Percentiles rank a stretch among this genome's conserved stretches.
These are phyloP conservation scores for Fusarium irregulare DNA, from an alignment of 2,329 filamentous ascomycete genomes.

Conservation along the genomic window DNA sequence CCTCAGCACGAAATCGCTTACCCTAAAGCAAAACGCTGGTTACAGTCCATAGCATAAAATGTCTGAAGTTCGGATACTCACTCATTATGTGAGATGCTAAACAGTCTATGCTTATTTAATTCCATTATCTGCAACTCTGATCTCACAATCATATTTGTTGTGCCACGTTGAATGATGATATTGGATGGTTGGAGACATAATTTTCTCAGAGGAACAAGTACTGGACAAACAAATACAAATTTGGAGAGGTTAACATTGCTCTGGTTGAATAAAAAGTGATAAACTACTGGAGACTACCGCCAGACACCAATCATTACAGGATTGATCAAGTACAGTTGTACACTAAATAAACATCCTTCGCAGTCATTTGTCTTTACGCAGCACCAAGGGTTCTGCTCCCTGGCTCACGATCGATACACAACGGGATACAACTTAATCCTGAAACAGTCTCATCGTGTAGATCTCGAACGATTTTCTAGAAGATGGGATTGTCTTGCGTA, in stretches of 20 bases:
- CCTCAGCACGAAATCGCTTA: background rate
- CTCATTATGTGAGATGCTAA: background rate
- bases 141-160: background rate
- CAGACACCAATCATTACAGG: background rate
- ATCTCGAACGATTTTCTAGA: constrained; percentile 27
- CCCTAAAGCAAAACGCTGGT: background rate
- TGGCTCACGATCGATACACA: background rate
- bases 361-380: background rate
- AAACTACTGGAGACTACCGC: no score
- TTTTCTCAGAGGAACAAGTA: no score
- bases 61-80: background rate
- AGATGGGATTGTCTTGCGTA: constrained; percentile 18
- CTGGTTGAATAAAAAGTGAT: no score
- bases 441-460: constrained; percentile 10
- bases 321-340: background rate
- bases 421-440: background rate
- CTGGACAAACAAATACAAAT: no score
- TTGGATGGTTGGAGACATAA: fast-evolving
- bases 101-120: background rate
- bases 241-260: no score
- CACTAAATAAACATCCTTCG: background rate
- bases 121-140: background rate
- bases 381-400: background rate
- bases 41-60: background rate
- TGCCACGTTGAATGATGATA: background rate